Base-by-base conservation (phyloP, 495 filamentous ascomycete species). In the Articulospora tetracladia region DNA sequence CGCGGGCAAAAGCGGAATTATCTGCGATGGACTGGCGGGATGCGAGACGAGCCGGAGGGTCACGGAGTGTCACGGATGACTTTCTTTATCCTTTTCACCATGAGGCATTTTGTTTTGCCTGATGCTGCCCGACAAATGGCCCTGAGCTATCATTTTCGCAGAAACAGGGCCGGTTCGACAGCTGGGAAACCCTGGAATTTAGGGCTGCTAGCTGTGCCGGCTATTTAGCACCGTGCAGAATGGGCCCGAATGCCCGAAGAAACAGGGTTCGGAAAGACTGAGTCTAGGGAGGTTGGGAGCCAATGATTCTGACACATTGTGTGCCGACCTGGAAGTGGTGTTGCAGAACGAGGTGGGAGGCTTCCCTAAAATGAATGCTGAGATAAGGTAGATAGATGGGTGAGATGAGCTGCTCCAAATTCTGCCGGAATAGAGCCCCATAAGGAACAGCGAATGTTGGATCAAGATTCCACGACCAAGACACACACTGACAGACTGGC, bases 271-370 rank as follows among this genome's bases (percentile, higher is more conserved):
- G 12, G 27, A 32, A 20, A 53, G 22, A 19, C n/a, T 26, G 24
- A 19, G 15, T 19, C 22, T 23, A 44, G 15, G 32, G 15, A 22
- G 24, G n/a, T 39, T 44, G 27, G 15, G 2, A 57, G 28, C 59
- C 59, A 62, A 62, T 55, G 20, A 47, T 26, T 53, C 23, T 20
- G 25, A 23, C 59, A 62, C 59, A 62, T 57, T 62, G 51, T 24
- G 17, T 25, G 58, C 39, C 3, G 30, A 32, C 3, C 39, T 2
- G 23, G 46, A 11, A 22, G 13, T 49, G 20, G 20, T 49, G 10
- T 12, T 49, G 10, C 46, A 20, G 46, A 49, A 49, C 23, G 46
- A 11, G n/a, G n/a, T n/a, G n/a, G n/a, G 39, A 44, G 39, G 4
- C 39, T n/a, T 19, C n/a, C 15, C 11, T 44, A 19, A 44, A 44